phyloP scores from a whole-genome alignment of 169 alveolate genomes.

The Plasmodium gonderi region DNA sequence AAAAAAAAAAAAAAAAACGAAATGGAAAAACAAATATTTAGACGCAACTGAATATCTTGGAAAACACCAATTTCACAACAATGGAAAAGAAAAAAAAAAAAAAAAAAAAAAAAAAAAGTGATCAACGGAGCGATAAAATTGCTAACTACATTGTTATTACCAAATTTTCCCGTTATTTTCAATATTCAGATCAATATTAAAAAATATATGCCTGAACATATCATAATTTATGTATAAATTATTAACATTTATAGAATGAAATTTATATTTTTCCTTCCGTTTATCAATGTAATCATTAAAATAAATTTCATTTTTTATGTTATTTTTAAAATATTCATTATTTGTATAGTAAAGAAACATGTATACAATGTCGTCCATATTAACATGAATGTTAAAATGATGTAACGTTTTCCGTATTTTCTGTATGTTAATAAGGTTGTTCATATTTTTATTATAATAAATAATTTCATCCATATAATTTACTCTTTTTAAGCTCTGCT shows the following conservation, averaged over 20 bases:
- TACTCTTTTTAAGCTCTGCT: constrained; percentile 6
- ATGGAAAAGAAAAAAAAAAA: no score
- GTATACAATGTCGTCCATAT: constrained; percentile 54
- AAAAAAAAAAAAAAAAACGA: no score
- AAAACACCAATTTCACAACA: no score
- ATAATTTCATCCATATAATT: constrained; percentile 50
- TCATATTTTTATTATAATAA: constrained; percentile 63
- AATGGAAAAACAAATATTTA: no score
- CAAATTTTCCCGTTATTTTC: constrained; percentile 52
- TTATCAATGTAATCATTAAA: constrained; percentile 34
- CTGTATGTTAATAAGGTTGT: constrained; percentile 37
- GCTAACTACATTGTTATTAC: not conserved
- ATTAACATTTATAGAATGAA: constrained; percentile 26
- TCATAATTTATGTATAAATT: constrained; percentile 55
- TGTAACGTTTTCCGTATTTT: constrained; percentile 39
- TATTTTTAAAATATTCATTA: constrained; percentile 24
- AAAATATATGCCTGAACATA: constrained; percentile 49
- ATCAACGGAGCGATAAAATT: not conserved
- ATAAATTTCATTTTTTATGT: constrained; percentile 32
- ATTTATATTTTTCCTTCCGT: constrained; percentile 5
- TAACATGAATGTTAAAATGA: constrained; percentile 51
- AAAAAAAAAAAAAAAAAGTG: no score
- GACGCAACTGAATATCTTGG: no score
- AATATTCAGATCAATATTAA: constrained; percentile 59
- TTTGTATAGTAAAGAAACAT: constrained; percentile 60